Conservation (phyloP, 768 basidiomycete genomes). For the Trametes villosa region DNA sequence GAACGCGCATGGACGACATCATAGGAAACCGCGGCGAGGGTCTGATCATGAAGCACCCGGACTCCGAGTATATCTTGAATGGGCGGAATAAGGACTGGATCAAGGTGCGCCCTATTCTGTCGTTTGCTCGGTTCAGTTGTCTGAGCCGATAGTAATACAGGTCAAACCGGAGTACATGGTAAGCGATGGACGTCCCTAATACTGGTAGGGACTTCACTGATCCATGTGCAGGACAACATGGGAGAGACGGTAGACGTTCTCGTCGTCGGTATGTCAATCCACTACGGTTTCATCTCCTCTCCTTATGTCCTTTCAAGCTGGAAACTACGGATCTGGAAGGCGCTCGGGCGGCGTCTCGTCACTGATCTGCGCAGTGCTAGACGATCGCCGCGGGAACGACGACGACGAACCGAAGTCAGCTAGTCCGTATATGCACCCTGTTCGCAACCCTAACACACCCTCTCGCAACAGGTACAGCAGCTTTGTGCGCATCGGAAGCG, state of each 20-base stretch:
- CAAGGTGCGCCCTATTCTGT: constrained; percentile 57
- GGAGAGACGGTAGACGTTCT: constrained; percentile 92
- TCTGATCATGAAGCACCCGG: constrained; percentile 86
- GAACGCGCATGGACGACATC: constrained; percentile 77
- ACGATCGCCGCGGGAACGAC: constrained; percentile 60
- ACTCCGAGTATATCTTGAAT: constrained; percentile 81
- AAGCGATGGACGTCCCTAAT: constrained; percentile 19
- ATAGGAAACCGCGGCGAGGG: constrained; percentile 91
- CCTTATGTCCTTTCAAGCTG: constrained; percentile 54
- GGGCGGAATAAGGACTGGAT: constrained; percentile 93
- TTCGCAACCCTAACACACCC: neutral
- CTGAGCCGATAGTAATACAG: too few species aligned
- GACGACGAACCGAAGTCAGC: constrained; percentile 69
- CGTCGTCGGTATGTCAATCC: constrained; percentile 70
- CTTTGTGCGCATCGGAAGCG: constrained; percentile 91
- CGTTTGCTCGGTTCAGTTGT: too few species aligned
- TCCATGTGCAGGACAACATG: constrained; percentile 70
- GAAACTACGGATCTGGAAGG: constrained; percentile 85
- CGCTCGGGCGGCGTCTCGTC: constrained; percentile 90
- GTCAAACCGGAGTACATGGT: constrained; percentile 92
- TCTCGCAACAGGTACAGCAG: constrained; percentile 76
- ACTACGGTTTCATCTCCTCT: neutral
- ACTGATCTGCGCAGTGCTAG: constrained; percentile 86
- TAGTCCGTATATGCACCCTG: neutral
- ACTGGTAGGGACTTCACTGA: neutral